Evolutionary conservation across 1,139 yeast species (phyloP), one percentile per base, ranked within the genome.

Genomic region (Scheffersomyces parashehatae): DNA sequence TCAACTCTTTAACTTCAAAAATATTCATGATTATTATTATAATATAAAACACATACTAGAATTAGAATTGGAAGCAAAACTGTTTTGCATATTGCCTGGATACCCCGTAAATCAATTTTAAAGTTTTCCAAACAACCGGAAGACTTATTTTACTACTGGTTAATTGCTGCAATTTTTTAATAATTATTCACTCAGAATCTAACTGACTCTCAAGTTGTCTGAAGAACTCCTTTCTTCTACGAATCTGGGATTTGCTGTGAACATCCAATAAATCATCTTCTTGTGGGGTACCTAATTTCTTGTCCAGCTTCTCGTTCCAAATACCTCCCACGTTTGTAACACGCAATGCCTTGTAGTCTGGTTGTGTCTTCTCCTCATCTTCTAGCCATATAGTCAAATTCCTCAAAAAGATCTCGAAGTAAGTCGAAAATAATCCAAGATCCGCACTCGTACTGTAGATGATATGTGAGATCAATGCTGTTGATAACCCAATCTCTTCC

Each of bases 221-320:
- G 43, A 66, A 58, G 49, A 67, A 64, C 16, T 47, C 46, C 35
- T 51, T 55, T 36, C 73, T 50, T n/a, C 40, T 38, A 5, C 50
- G 44, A 28, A 67, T 59, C 36, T 53, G 51, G 24, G 46, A 45
- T 35, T 50, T 47, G 10, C 56, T 51, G 40, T 67, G 70, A 28
- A 56, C 49, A 28, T 55, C 47, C 34, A 52, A 46, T 39, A 62
- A 49, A n/a, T 50, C 46, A 15, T 48, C 43, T 32, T 56, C 59
- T 8, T 42, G 39, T 3, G 47, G 50, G 1, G 54, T 48, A 13
- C 48, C 46, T 31, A 67, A 52, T 29, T 51, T 42, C 1, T 45
- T 41, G 52, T 67, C 73, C 35, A 57, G 55, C 7, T 51, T 49
- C 28, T 45, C 50, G 40, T 56, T 62, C 74, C 74, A 68, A 26